Evolutionary conservation across 1,284 basidiomycete genomes (phyloP).

Genomic region (Boletus smithii): DNA sequence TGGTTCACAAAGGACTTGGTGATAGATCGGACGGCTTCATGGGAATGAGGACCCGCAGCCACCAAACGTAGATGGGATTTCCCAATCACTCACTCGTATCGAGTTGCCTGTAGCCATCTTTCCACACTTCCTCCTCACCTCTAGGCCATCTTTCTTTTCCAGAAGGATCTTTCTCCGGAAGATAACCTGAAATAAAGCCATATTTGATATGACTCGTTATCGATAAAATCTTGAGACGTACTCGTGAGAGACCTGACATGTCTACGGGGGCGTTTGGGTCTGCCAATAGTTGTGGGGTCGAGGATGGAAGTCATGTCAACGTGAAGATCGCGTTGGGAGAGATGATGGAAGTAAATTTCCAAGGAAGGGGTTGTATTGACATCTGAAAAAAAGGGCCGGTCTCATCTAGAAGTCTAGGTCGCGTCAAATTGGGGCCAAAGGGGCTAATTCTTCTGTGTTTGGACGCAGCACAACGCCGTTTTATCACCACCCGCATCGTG

Average conservation of each 20-base stretch:
- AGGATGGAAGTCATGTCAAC: conserved; percentile 53
- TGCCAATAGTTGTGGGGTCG: conserved; percentile 64
- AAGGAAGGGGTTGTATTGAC: no score
- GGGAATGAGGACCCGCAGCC: conserved; percentile 2
- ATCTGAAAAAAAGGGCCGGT: background rate
- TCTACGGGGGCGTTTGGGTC: conserved; percentile 52
- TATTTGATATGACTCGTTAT: conserved; percentile 1
- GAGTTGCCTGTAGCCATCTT: conserved; percentile 56
- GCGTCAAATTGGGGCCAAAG: background rate
- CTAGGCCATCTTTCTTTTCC: conserved; percentile 84
- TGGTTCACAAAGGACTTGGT: conserved; percentile 82
- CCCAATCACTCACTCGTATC: conserved; percentile 48
- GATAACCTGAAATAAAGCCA: conserved; percentile 49
- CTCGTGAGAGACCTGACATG: conserved; percentile 76
- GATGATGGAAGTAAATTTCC: conserved; percentile 7
- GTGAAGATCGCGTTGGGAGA: background rate
- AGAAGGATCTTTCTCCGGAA: conserved; percentile 67
- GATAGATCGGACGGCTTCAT: conserved; percentile 59
- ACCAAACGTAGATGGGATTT: background rate
- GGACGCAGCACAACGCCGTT: no score
- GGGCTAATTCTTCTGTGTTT: background rate
- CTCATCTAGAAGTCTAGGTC: no score
- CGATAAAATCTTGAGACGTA: conserved; percentile 24
- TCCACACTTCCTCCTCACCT: conserved; percentile 81
- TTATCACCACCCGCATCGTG: no score